Evolutionary conservation across 768 basidiomycete genomes (phyloP).

Genomic region (Tremella yokohamensis): DNA sequence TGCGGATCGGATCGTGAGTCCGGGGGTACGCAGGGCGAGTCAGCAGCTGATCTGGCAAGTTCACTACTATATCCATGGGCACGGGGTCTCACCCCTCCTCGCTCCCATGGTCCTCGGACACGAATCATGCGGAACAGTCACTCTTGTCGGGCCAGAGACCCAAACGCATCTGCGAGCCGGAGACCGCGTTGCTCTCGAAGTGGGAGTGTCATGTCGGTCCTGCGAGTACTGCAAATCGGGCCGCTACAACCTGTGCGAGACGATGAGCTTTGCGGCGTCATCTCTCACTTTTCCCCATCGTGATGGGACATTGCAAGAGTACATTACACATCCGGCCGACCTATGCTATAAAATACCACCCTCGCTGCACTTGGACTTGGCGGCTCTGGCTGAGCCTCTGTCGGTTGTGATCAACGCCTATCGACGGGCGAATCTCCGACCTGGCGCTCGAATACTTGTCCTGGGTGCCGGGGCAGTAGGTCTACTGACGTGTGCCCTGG

Average conservation of each 20-base stretch:
- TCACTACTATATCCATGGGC: constrained; percentile 86
- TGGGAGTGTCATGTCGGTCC: constrained; percentile 78
- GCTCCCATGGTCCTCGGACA: constrained; percentile 88
- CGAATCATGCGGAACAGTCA: constrained; percentile 82
- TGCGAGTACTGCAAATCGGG: constrained; percentile 56
- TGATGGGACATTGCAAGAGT: constrained; percentile 82
- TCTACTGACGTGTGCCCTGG: constrained; percentile 78
- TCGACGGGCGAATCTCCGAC: constrained; percentile 53
- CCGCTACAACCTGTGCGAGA: constrained; percentile 88
- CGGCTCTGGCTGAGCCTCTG: constrained; percentile 87
- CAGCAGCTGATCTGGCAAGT: constrained; percentile 55
- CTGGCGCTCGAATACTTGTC: constrained; percentile 72
- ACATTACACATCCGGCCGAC: constrained; percentile 83
- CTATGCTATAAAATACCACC: constrained; percentile 85
- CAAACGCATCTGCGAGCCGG: constrained; percentile 56
- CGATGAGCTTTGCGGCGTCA: constrained; percentile 81
- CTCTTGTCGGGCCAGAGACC: constrained; percentile 68
- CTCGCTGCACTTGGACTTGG: constrained; percentile 69
- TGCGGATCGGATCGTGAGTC: constrained; percentile 62
- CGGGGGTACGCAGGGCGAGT: constrained; percentile 47
- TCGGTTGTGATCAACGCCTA: constrained; percentile 74
- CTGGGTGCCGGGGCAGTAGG: constrained; percentile 96
- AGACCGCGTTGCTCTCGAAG: constrained; percentile 88
- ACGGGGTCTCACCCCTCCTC: constrained; percentile 84
- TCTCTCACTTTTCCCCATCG: constrained; percentile 90